Evolutionary conservation across 2,329 filamentous ascomycete genomes (phyloP).

Genomic region (Curvularia sp.): DNA sequence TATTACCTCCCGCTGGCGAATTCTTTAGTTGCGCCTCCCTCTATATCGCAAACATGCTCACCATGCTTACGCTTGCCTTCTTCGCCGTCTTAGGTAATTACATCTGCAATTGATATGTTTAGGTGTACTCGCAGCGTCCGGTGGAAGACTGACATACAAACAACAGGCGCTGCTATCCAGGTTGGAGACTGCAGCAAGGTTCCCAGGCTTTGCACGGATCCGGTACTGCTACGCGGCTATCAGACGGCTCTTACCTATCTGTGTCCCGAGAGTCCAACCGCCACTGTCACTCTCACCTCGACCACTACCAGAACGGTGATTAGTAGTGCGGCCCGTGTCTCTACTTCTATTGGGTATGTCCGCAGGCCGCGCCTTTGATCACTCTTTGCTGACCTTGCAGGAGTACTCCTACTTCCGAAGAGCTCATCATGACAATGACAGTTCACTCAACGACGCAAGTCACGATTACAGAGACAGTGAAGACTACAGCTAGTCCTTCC

Average conservation of each 20-base stretch:
- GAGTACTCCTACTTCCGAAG: conserved; percentile 1
- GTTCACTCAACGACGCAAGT: conserved; percentile 24
- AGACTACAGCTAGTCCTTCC: neutral
- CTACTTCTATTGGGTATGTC: conserved; percentile 3
- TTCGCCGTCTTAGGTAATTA: conserved; percentile 22
- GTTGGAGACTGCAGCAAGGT: conserved; percentile 20
- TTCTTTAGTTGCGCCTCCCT: too few species aligned
- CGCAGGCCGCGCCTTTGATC: neutral
- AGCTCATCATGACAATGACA: conserved; percentile 26
- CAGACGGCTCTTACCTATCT: conserved; percentile 35
- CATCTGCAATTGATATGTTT: neutral
- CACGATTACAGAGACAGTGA: conserved; percentile 4
- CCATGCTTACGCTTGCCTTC: conserved; percentile 18
- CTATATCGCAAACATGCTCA: conserved; percentile 21
- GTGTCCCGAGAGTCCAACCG: conserved; percentile 26
- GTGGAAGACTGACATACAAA: neutral
- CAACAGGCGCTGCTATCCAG: conserved; percentile 22
- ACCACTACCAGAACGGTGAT: conserved; percentile 25
- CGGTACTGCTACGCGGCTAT: conserved; percentile 23
- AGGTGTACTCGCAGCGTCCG: neutral
- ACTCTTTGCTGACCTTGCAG: conserved; percentile 6
- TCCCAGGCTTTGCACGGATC: conserved; percentile 34
- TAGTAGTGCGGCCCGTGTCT: neutral
- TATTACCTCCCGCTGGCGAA: neutral
- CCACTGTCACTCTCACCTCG: conserved; percentile 26